A percentile compares a stretch with the other conserved stretches of the same genome.
Conservation (phyloP, 371 early-diverging fungal genomes). For the Rhizopus delemar region DNA sequence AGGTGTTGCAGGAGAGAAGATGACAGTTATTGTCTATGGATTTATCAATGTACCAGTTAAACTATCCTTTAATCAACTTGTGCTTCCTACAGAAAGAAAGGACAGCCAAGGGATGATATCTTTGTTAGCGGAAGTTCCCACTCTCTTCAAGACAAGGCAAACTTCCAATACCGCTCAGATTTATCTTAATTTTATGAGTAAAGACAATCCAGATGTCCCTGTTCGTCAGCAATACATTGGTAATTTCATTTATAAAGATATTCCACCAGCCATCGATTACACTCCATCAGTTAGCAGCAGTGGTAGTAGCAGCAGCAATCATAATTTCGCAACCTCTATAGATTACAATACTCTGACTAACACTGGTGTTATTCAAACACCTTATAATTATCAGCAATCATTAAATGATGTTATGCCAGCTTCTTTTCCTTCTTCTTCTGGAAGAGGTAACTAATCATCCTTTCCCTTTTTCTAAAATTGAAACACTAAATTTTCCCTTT, state of each 20-base stretch:
- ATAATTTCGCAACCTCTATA: background rate
- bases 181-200: background rate
- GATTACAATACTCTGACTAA: background rate
- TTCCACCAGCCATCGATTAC: background rate
- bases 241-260: background rate
- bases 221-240: background rate
- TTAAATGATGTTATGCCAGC: background rate
- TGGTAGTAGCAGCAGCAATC: too few species aligned
- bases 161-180: background rate
- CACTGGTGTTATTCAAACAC: background rate
- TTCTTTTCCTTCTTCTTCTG: background rate
- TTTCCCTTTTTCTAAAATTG: background rate
- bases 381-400: background rate
- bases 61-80: background rate
- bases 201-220: background rate
- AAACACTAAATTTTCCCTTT: background rate
- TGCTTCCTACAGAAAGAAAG: background rate
- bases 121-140: background rate
- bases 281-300: background rate
- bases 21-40: background rate
- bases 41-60: background rate
- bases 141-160: background rate
- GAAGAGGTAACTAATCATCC: constrained; percentile 1
- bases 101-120: background rate
- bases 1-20: background rate